Percentiles rank a stretch among this genome's conserved stretches.
Conservation (phyloP, 495 filamentous ascomycete species). For the Aspergillus saccharolyticus region DNA sequence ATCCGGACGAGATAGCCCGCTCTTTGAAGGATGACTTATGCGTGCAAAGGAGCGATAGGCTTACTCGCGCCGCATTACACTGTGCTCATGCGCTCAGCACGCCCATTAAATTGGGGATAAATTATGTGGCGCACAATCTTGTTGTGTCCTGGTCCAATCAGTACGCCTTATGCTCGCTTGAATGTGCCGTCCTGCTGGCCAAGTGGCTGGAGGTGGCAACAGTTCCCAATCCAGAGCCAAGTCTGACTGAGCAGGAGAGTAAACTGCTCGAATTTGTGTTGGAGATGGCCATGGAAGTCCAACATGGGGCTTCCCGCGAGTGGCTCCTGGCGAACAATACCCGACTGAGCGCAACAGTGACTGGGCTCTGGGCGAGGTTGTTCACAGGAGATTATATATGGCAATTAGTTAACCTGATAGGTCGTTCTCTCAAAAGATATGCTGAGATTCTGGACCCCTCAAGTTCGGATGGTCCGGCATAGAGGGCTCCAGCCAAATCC, state of each 20-base stretch:
- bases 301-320: slow-evolving; percentile 48
- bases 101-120: slow-evolving; percentile 63
- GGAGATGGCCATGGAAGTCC: slow-evolving; percentile 64
- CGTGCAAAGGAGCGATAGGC: slow-evolving; percentile 50
- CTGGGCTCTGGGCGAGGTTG: slow-evolving; percentile 62
- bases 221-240: slow-evolving; percentile 26
- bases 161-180: slow-evolving; percentile 62
- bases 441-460: slow-evolving; percentile 53
- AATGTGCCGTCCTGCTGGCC: slow-evolving; percentile 62
- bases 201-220: slow-evolving; percentile 49
- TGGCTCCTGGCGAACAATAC: slow-evolving; percentile 49
- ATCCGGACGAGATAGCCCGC: slow-evolving; percentile 54
- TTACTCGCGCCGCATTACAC: slow-evolving; percentile 58
- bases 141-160: slow-evolving; percentile 68
- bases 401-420: slow-evolving; percentile 61
- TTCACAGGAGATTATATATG: slow-evolving; percentile 66
- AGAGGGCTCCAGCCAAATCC: not conserved
- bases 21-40: slow-evolving; percentile 54
- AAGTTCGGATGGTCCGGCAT: not conserved
- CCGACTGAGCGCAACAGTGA: slow-evolving; percentile 57
- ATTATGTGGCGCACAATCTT: slow-evolving; percentile 64
- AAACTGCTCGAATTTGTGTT: slow-evolving; percentile 57
- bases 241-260: slow-evolving; percentile 51
- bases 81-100: slow-evolving; percentile 66
- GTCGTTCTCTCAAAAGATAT: slow-evolving; percentile 56